Evolutionary conservation across 768 basidiomycete species (phyloP), one percentile per base, ranked within the genome.

Genomic region (Russula olivacea): DNA sequence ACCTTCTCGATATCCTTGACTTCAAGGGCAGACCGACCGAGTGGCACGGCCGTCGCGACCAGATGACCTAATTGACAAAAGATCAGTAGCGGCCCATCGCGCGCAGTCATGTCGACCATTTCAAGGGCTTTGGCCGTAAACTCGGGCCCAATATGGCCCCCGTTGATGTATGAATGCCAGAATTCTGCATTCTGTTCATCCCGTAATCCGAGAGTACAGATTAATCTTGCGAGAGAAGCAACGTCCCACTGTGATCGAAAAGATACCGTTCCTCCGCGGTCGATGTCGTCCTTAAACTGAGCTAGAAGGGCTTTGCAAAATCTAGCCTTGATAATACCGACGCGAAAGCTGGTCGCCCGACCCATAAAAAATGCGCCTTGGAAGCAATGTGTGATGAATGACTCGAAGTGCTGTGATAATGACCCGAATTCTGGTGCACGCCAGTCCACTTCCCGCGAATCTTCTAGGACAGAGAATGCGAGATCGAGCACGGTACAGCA

Each of bases 171-270:
- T 11, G 57, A 53, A 12, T 14, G n/a, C 62, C 57, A 58, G 7
- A 54, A 59, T 21, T 54, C 45, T 28, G 34, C 25, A 23, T 53
- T 43, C 3, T 38, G 21, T 34, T 28, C 36, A 25, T 41, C 28
- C 1, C 57, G 56, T 1, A 53, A 25, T 2, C 43, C 50, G 21
- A 63, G 51, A 19, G 34, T 40, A 17, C 21, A 58, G 43, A 63
- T 49, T 2, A 63, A 8, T 38, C 57, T 58, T 30, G 56, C 61
- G 34, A 63, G 56, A 28, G 56, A 58, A 8, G 56, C 51, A 17
- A 58, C 36, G 51, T 63, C 61, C 61, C 56, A 63, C n/a, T 63
- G 56, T 12, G 56, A 58, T n/a, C 43, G 50, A 51, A 58, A 53
- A 3, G 47, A 19, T 36, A 63, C 15, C 10, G 51, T 47, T 15